Percentiles rank a stretch among this genome's conserved stretches.
Evolutionary conservation across 441 rosid genomes (phyloP).

Genomic region (Pelargonium fulgidum): DNA sequence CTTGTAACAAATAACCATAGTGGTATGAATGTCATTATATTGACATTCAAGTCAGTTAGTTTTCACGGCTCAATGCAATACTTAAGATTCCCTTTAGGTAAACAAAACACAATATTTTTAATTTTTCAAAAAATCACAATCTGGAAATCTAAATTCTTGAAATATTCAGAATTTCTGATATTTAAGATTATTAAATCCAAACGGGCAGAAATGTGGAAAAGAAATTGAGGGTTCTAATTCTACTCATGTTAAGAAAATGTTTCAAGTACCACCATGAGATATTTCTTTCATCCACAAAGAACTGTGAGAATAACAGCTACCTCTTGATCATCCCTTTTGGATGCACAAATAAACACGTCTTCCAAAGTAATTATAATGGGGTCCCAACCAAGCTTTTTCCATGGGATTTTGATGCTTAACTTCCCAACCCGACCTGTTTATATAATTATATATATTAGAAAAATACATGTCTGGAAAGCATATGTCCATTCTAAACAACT

Average conservation of each 20-base stretch:
- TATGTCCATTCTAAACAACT: not conserved
- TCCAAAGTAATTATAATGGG: slow-evolving; percentile 67
- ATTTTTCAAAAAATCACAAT: too few species aligned
- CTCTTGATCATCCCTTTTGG: slow-evolving; percentile 74
- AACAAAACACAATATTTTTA: too few species aligned
- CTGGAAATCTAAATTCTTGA: too few species aligned
- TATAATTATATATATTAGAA: not conserved
- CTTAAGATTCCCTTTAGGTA: too few species aligned
- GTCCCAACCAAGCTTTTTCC: slow-evolving; percentile 77
- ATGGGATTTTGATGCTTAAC: slow-evolving; percentile 71
- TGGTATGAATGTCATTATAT: too few species aligned
- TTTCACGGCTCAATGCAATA: too few species aligned
- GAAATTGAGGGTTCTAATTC: not conserved
- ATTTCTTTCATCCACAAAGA: not conserved
- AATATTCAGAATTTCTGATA: too few species aligned
- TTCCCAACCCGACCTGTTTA: slow-evolving; percentile 57
- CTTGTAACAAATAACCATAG: too few species aligned
- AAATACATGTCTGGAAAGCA: not conserved
- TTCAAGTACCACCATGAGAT: not conserved
- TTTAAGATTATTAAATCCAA: not conserved
- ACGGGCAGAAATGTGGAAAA: not conserved
- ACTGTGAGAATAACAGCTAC: slow-evolving; percentile 23
- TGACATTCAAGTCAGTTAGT: too few species aligned
- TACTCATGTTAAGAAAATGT: not conserved
- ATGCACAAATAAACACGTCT: slow-evolving; percentile 64